Percentiles rank a stretch among this genome's conserved stretches.
These are phyloP conservation scores for Plasmodium gallinaceum DNA, from an alignment of 169 alveolate species.

Conservation along the genomic window DNA sequence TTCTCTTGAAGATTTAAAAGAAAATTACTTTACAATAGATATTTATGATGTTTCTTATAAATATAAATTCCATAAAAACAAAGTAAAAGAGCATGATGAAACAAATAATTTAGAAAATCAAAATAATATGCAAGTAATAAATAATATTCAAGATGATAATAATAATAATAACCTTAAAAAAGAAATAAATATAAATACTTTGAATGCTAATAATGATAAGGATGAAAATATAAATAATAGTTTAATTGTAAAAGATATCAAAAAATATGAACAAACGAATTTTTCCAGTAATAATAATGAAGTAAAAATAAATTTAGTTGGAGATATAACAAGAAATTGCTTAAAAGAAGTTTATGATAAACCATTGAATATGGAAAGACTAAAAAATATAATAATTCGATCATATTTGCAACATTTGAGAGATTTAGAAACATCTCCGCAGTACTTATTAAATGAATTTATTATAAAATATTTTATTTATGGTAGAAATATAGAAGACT, in stretches of 20 bases:
- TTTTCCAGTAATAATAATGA: background rate
- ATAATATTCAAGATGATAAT: background rate
- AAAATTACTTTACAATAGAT: constrained; percentile 60
- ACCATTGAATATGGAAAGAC: constrained; percentile 80
- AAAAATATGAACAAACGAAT: background rate
- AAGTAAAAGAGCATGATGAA: background rate
- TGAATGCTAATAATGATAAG: background rate
- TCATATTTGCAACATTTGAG: constrained; percentile 74
- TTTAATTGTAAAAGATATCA: no score
- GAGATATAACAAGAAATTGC: constrained; percentile 49
- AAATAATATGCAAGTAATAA: background rate
- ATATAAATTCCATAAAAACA: constrained; percentile 8
- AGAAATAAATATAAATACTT: background rate
- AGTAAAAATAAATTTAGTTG: constrained; percentile 77
- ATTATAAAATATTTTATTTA: constrained; percentile 79
- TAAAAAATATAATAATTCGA: constrained; percentile 77
- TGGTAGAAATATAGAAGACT: constrained; percentile 54
- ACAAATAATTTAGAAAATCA: background rate
- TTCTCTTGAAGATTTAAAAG: constrained; percentile 76
- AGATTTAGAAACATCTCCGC: constrained; percentile 82
- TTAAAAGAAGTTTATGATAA: constrained; percentile 61
- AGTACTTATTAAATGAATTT: constrained; percentile 77
- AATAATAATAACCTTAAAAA: background rate
- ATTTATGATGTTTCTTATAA: constrained; percentile 80
- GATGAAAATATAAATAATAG: no score